These are phyloP conservation scores for Aureobasidium sp. DNA, from an alignment of 2,329 filamentous ascomycete genomes.

Conservation along the genomic window DNA sequence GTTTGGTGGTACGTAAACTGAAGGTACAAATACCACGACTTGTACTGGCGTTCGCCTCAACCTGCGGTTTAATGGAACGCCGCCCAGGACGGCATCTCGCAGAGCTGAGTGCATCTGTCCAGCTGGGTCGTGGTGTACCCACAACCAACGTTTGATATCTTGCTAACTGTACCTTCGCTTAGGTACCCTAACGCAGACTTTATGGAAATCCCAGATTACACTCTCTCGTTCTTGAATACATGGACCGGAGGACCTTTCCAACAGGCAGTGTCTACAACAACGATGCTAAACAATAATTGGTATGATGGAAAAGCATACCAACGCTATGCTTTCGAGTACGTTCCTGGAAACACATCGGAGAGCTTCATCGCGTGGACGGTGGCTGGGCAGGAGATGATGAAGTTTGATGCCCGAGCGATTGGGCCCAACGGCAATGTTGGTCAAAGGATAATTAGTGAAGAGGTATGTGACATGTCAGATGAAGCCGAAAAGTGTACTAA, in stretches of 20 bases:
- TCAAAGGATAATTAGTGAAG: slow-evolving; percentile 42
- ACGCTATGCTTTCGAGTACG: slow-evolving; percentile 50
- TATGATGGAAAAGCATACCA: slow-evolving; percentile 49
- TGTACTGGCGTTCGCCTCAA: no score
- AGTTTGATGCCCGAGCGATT: slow-evolving; percentile 45
- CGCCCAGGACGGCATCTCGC: no score
- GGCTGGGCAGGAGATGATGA: slow-evolving; percentile 44
- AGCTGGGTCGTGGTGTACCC: no score
- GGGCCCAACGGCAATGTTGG: slow-evolving; percentile 49
- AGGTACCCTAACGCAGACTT: slow-evolving; percentile 45
- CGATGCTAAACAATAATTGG: slow-evolving; percentile 49
- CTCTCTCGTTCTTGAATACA: slow-evolving; percentile 42
- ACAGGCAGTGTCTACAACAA: slow-evolving; percentile 50
- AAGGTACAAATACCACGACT: no score
- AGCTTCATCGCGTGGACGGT: slow-evolving; percentile 47
- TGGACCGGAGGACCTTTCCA: slow-evolving; percentile 50
- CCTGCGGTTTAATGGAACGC: no score
- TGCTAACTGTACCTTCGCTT: no score
- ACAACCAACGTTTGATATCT: no score
- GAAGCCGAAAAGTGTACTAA: background rate
- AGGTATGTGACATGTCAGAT: slow-evolving; percentile 22
- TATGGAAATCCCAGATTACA: slow-evolving; percentile 44
- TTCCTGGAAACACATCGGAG: slow-evolving; percentile 40
- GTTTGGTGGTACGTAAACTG: slow-evolving; percentile 24
- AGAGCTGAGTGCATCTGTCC: no score